A percentile compares a stretch with the other conserved stretches of the same genome.
phyloP scores from a whole-genome alignment of 2,329 filamentous ascomycete genomes.

The Penicillium hesseltinei region DNA sequence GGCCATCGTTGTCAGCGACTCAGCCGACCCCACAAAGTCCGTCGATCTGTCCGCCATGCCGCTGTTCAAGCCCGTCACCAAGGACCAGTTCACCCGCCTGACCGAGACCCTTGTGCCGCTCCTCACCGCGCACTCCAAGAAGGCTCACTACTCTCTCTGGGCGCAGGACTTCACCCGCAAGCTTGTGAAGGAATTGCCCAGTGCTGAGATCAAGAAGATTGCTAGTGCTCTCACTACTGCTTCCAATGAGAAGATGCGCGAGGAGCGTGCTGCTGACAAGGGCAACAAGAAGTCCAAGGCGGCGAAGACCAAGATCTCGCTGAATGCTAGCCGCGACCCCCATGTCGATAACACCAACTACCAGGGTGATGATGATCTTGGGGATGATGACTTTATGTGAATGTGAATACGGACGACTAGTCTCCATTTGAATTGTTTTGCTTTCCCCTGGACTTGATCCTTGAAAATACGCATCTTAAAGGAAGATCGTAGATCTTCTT shows the following conservation, averaged over 20 bases:
- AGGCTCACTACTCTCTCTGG: constrained; percentile 86
- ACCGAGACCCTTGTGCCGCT: constrained; percentile 77
- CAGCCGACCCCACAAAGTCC: constrained; percentile 70
- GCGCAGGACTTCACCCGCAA: constrained; percentile 87
- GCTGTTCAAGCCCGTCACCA: constrained; percentile 86
- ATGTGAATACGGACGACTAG: constrained; percentile 14
- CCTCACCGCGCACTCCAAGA: constrained; percentile 72
- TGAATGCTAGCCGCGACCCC: constrained; percentile 63
- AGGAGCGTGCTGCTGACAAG: constrained; percentile 93
- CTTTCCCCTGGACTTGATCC: constrained; percentile 3
- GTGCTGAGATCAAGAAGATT: constrained; percentile 95
- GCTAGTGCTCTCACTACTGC: constrained; percentile 82
- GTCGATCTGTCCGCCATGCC: constrained; percentile 77
- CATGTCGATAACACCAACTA: constrained; percentile 72
- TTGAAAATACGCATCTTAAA: constrained; percentile 13
- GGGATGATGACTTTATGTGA: constrained; percentile 54
- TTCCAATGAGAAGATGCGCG: constrained; percentile 97
- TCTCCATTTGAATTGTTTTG: constrained; percentile 16
- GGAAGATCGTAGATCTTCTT: not conserved
- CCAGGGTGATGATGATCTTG: constrained; percentile 83
- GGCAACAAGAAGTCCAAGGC: constrained; percentile 96
- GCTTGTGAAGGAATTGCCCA: constrained; percentile 80
- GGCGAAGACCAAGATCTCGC: constrained; percentile 85
- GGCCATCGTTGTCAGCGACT: constrained; percentile 63
- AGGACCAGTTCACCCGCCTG: constrained; percentile 78